Base-by-base conservation (phyloP, 2,329 filamentous ascomycete genomes). In the Intubia oerlemansii region DNA sequence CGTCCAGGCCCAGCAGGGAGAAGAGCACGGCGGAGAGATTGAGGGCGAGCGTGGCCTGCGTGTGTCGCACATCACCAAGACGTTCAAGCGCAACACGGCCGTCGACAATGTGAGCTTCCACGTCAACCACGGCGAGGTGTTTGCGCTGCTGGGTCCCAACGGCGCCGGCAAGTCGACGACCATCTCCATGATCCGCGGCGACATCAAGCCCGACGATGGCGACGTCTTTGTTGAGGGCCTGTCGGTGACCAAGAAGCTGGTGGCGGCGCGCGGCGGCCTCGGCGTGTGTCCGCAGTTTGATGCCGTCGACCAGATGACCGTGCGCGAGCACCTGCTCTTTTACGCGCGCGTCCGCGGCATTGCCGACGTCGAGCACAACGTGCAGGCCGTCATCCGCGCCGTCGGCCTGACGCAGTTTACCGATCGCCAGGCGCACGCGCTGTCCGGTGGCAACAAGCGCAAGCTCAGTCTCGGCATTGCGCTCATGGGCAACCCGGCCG, bases 241-340 rank as follows among this genome's bases (percentile, higher is more conserved):
- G 6, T 81, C 77, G 5, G 74, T 92, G 27, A 67, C 66, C n/a
- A 62, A 60, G 29, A 63, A 74, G 36, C 67, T 80, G 10, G 69
- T 77, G 1, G 59, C 64, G 2, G 84, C 82, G 4, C 66, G 84
- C 28, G 58, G 65, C 2, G 66, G 81, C 40, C 62, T 93, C 0
- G 85, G 85, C n/a, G 84, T 93, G 0, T 93, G 84, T 41, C 84
- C 85, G 0, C 84, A 82, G 47, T 75, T 77, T 39, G 76, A 82
- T 43, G 84, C 84, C 7, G 74, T 91, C 54, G 85, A 93, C 47
- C 64, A 73, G 30, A 84, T 93, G 79, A 90, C 82, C 0, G 81
- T 90, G 0, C 54, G 68, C 2, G 82, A 95, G 44, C 84, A 92
- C 41, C 59, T 95, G 3, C 56, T 63, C 28, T 92, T 93, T 53